Base-by-base conservation (phyloP, 108 stramenopile species). In the Skeletonema marinoi region DNA sequence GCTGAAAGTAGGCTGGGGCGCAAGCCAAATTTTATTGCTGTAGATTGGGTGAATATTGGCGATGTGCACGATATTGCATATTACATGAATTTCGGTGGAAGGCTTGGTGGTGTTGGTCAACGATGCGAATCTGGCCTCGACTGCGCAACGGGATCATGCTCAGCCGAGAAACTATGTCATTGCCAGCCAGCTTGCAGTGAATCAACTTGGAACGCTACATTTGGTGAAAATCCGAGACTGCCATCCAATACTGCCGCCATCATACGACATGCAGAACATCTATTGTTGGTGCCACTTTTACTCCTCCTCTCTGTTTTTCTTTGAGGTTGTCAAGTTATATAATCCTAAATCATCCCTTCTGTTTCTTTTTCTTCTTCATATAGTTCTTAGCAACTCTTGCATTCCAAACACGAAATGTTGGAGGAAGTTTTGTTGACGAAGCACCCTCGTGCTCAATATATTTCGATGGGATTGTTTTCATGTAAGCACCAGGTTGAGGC, bases 391-490 rank as follows among this genome's bases (percentile, higher is more conserved):
- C 74, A 10, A 80, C 78, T 33, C 78, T 69, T 11, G 67, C 50
- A 36, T 80, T 80, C 83, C 83, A 84, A 33, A 42, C 44, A 8
- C 64, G 33, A 76, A 84, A 84, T 0, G 78, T 71, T 8, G 61
- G 29, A 65, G 73, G 74, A 12, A 50, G 60, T 31, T 82, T 83
- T 74, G 58, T 4, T 71, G 68, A 30, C 48, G 48, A 14, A 8
- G 36, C 58, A 51, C 75, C 74, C 33, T 75, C 42, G 32, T 29
- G 21, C 16, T 74, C 48, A 73, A 88, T 62, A 9, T 60, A 46
- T 21, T 74, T 65, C 19, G 70, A 76, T 39, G 88, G 84, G 11
- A 91, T 85, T 13, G 71, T 76, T 32, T 65, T 77, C 66, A 95
- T 76, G 33, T 68, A 17, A 1, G 89, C 87, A 50, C 75, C 70